Evolutionary conservation across 345 rosid species (phyloP).

Genomic region (Bretschneidera sinensis): DNA sequence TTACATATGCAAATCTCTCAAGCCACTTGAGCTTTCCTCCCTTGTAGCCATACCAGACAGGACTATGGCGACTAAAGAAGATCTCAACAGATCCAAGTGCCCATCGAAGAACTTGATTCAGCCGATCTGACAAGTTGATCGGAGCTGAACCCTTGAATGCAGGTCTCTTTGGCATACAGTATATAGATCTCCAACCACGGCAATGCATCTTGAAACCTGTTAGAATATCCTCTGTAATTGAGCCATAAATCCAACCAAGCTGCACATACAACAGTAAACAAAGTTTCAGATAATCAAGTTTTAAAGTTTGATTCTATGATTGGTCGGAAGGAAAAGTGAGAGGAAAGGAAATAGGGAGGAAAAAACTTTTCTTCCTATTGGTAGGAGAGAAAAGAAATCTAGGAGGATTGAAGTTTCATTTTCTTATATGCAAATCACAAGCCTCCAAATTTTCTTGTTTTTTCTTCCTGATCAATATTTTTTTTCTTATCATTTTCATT

Average conservation of each 20-base stretch:
- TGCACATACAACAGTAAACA: constrained; percentile 30
- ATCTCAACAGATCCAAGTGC: constrained; percentile 99
- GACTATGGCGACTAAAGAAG: constrained; percentile 94
- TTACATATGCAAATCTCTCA: constrained; percentile 79
- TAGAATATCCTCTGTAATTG: constrained; percentile 93
- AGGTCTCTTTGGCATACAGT: constrained; percentile 87
- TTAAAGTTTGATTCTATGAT: too few species aligned
- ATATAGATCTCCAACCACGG: constrained; percentile 97
- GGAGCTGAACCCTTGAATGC: constrained; percentile 99
- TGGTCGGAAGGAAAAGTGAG: too few species aligned
- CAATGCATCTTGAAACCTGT: constrained; percentile 99
- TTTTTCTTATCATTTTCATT: too few species aligned
- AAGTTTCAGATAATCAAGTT: constrained; percentile 8
- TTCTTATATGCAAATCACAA: too few species aligned
- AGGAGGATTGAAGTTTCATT: too few species aligned
- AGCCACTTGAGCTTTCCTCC: constrained; percentile 95
- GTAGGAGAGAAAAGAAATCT: too few species aligned
- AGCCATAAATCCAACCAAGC: constrained; percentile 98
- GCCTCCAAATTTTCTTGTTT: too few species aligned
- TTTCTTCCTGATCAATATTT: too few species aligned
- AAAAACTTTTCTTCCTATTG: too few species aligned
- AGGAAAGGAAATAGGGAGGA: too few species aligned
- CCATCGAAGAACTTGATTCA: constrained; percentile 97
- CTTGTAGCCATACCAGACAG: constrained; percentile 82
- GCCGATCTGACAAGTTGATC: constrained; percentile 88